Percentiles rank a stretch among this genome's conserved stretches.
These are phyloP conservation scores for Crithidia thermophila DNA, from an alignment of 208 protist genomes.

Conservation along the genomic window DNA sequence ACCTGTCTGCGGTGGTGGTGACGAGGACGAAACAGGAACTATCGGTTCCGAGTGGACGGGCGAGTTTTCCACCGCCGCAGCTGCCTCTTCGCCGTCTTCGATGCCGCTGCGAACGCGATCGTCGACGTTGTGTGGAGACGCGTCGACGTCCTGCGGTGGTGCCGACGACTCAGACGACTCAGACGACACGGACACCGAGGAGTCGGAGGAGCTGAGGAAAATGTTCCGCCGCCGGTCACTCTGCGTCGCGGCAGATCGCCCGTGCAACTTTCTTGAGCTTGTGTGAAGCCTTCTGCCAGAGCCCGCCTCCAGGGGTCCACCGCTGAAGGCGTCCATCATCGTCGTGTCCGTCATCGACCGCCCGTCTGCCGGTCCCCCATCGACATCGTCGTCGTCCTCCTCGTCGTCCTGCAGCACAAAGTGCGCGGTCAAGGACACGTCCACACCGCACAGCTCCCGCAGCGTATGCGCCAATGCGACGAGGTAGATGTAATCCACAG, in stretches of 20 bases:
- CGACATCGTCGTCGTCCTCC: conserved; percentile 10
- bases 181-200: conserved; percentile 8
- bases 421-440: conserved; percentile 11
- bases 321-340: neutral
- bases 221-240: conserved; percentile 11
- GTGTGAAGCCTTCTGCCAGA: no score
- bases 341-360: neutral
- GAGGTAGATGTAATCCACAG: conserved; percentile 19
- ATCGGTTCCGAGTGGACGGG: no score
- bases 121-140: no score
- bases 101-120: no score
- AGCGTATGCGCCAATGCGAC: conserved; percentile 27
- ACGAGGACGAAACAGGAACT: no score
- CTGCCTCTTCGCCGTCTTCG: no score
- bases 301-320: no score
- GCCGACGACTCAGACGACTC: neutral
- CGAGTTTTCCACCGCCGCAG: no score
- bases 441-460: conserved; percentile 15
- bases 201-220: conserved; percentile 31
- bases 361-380: neutral
- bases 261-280: neutral
- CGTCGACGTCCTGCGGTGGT: no score
- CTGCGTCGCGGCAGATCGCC: neutral
- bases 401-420: conserved; percentile 26
- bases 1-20: no score